Percentiles rank a stretch among this genome's conserved stretches.
These are phyloP conservation scores for Talinum fruticosum DNA, from an alignment of 148 eudicot genomes.

Conservation along the genomic window DNA sequence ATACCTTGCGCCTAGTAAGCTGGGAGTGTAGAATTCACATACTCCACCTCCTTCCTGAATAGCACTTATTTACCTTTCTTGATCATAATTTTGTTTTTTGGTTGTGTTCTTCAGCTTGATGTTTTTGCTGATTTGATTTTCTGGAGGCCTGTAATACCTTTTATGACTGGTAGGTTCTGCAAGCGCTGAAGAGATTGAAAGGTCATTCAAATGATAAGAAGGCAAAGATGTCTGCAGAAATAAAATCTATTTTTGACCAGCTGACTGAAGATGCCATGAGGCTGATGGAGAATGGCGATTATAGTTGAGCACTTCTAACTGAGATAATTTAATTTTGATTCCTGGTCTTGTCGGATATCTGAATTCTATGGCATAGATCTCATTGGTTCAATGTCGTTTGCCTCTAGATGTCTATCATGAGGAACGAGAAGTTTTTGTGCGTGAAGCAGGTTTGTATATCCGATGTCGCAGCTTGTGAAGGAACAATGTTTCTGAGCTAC, in stretches of 20 bases:
- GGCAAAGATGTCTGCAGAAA: slow-evolving; percentile 81
- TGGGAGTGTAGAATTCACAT: too few species aligned
- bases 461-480: not conserved
- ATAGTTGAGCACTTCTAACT: slow-evolving; percentile 51
- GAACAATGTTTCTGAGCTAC: not conserved
- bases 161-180: slow-evolving; percentile 53
- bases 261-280: slow-evolving; percentile 98
- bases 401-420: slow-evolving; percentile 96
- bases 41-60: too few species aligned
- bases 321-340: slow-evolving; percentile 12
- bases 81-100: too few species aligned
- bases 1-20: too few species aligned
- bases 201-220: slow-evolving; percentile 69
- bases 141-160: not conserved
- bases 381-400: slow-evolving; percentile 25
- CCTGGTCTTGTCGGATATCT: not conserved
- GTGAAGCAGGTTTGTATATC: slow-evolving; percentile 77
- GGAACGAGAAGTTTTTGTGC: slow-evolving; percentile 72
- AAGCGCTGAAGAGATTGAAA: slow-evolving; percentile 81
- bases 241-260: slow-evolving; percentile 77
- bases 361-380: slow-evolving; percentile 8
- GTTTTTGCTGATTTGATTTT: not conserved
- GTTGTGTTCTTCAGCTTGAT: not conserved
- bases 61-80: too few species aligned
- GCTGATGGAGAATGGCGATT: slow-evolving; percentile 91